These are phyloP conservation scores for Chrysoporthe austroafricana DNA, from an alignment of 2,329 filamentous ascomycete genomes.

Conservation along the genomic window DNA sequence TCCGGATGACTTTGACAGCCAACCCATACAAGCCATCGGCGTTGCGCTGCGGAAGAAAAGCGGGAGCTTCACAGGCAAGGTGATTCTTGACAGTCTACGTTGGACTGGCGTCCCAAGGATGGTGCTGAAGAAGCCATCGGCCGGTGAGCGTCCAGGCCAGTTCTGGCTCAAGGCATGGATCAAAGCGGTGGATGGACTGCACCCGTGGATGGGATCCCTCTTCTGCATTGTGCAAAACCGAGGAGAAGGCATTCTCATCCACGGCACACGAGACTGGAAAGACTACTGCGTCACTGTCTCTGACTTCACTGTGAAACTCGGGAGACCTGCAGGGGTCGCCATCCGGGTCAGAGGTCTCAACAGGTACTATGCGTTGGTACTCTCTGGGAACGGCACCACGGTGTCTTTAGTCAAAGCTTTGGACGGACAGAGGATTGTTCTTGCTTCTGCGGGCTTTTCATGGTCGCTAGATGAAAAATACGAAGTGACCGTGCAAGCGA, in stretches of 20 bases:
- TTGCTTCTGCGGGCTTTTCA: conserved; percentile 25
- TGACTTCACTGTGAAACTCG: conserved; percentile 35
- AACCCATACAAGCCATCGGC: conserved; percentile 36
- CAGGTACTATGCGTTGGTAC: conserved; percentile 37
- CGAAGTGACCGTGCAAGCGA: conserved; percentile 22
- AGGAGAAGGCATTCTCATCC: conserved; percentile 38
- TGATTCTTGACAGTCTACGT: conserved; percentile 32
- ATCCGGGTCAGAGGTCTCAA: conserved; percentile 37
- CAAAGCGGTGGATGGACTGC: conserved; percentile 32
- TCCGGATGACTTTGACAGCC: conserved; percentile 31
- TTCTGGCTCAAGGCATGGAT: conserved; percentile 39
- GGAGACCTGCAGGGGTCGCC: conserved; percentile 33
- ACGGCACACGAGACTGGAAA: conserved; percentile 40
- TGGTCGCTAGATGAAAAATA: conserved; percentile 34
- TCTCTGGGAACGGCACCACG: conserved; percentile 24
- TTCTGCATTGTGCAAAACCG: conserved; percentile 37
- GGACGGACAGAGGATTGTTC: conserved; percentile 31
- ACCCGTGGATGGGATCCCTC: conserved; percentile 26
- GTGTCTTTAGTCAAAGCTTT: conserved; percentile 33
- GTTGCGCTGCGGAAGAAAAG: conserved; percentile 25
- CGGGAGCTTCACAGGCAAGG: conserved; percentile 21
- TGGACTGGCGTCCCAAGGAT: conserved; percentile 32
- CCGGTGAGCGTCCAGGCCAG: conserved; percentile 12
- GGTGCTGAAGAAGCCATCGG: conserved; percentile 18
- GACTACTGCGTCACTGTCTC: conserved; percentile 34